phyloP scores from a whole-genome alignment of 2,329 filamentous ascomycete genomes.

The Beauveria medogensis region DNA sequence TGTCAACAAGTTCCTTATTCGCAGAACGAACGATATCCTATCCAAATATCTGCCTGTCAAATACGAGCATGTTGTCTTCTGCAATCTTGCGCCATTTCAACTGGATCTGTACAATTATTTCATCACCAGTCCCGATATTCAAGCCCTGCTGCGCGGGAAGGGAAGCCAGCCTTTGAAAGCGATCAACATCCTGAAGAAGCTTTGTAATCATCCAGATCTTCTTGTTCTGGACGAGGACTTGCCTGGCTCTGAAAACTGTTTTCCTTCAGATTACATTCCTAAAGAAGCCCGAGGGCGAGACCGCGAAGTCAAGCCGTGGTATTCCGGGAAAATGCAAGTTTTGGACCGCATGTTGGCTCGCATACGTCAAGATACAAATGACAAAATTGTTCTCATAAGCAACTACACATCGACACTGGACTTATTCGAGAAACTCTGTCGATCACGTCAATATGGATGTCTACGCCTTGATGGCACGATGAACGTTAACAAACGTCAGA shows the following conservation, averaged over 20 bases:
- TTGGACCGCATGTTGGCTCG: slow-evolving; percentile 96
- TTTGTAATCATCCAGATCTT: slow-evolving; percentile 96
- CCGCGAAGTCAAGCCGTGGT: slow-evolving; percentile 88
- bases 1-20: slow-evolving; percentile 98
- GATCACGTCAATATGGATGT: slow-evolving; percentile 72
- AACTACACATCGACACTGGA: slow-evolving; percentile 97
- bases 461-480: slow-evolving; percentile 92
- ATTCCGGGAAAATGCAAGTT: slow-evolving; percentile 96
- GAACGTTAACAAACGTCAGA: slow-evolving; percentile 95
- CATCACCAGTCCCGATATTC: slow-evolving; percentile 90
- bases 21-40: slow-evolving; percentile 92
- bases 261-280: slow-evolving; percentile 79
- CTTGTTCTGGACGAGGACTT: slow-evolving; percentile 76
- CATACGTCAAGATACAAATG: slow-evolving; percentile 91
- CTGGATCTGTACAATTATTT: slow-evolving; percentile 94
- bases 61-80: slow-evolving; percentile 98
- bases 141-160: slow-evolving; percentile 83
- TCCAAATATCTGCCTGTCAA: slow-evolving; percentile 97
- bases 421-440: slow-evolving; percentile 85
- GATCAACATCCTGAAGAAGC: slow-evolving; percentile 93
- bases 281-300: slow-evolving; percentile 84
- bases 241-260: slow-evolving; percentile 74
- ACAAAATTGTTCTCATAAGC: slow-evolving; percentile 98
- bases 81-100: slow-evolving; percentile 88
- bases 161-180: slow-evolving; percentile 94